Evolutionary conservation across 495 filamentous ascomycete species (phyloP), one percentile per base, ranked within the genome.

Genomic region (Collariella sp.): DNA sequence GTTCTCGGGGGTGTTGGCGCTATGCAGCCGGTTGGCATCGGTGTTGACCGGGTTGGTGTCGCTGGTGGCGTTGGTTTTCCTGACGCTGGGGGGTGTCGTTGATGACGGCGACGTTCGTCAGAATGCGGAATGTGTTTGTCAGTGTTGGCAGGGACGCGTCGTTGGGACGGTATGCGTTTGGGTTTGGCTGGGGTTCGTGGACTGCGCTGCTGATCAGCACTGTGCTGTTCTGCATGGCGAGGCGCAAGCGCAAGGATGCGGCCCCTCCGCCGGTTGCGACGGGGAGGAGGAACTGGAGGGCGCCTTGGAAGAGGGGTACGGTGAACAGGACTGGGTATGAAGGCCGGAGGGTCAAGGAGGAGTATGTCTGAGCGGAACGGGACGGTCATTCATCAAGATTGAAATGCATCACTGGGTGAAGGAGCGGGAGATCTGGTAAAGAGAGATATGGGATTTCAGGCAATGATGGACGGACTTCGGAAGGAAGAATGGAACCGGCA

Each of bases 151-250:
- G 83, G 41, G 47, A 55, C 34, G 80, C 90, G 20, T 67, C 59
- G 7, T 67, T 96, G 5, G 90, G 90, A 23, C 59, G 68, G 15
- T 88, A 89, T 56, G 83, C 86, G 7, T 91, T 87, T 60, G 90
- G 80, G 24, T 95, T 95, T 72, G 88, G 85, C 70, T 96, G 90
- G 90, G 84, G 84, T 2, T 78, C 87, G 5, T 80, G 83, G 62
- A 80, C 76, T 1, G 83, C 80, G 43, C 76, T 88, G 44, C 71
- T 91, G 55, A 69, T 95, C 47, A 80, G 87, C 15, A 85, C 81
- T 12, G 46, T 89, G 23, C 65, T 89, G 16, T 87, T 91, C 73
- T 91, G 83, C 70, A 44, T 81, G 2, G 78, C 76, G 19, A 75
- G 54, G 10, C 52, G 56, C 33, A 48, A 45, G 13, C 38, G 57